Conservation (phyloP, 495 filamentous ascomycete species). For the Trichoderma gamsii region DNA sequence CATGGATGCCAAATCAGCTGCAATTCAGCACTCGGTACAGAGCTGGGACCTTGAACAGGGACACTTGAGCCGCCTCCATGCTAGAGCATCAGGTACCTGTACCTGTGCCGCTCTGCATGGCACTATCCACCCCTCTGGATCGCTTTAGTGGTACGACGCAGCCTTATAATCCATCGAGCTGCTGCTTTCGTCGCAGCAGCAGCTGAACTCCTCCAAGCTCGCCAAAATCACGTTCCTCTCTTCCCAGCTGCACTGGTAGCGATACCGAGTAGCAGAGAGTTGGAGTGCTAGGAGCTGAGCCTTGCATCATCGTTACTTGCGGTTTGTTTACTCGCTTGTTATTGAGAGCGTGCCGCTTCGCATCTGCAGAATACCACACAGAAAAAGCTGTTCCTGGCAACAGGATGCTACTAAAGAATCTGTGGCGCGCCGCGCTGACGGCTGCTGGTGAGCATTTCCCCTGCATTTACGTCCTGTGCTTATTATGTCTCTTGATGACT, state of each 20-base stretch:
- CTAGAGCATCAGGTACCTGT: no score
- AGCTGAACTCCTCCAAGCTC: not conserved
- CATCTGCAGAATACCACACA: not conserved
- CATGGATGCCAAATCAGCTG: no score
- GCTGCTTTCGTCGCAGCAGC: no score
- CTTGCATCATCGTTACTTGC: not conserved
- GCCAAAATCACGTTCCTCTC: not conserved
- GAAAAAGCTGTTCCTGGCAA: not conserved
- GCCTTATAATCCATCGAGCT: no score
- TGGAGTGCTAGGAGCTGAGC: not conserved
- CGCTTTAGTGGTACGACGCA: no score
- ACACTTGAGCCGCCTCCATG: no score
- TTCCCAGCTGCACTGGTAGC: not conserved
- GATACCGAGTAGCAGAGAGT: not conserved
- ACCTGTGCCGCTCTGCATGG: no score
- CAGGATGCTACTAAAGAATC: not conserved
- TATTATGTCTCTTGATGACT: not conserved
- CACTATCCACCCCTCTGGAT: no score
- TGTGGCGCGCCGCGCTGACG: conserved; percentile 11
- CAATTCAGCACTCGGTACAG: no score
- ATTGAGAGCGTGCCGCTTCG: not conserved
- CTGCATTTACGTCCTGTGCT: not conserved
- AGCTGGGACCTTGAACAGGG: no score
- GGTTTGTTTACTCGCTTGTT: not conserved
- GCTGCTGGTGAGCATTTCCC: conserved; percentile 8